Evolutionary conservation across 1,139 yeast species (phyloP), one percentile per base, ranked within the genome.

Genomic region (Magnusiomyces magnusii): DNA sequence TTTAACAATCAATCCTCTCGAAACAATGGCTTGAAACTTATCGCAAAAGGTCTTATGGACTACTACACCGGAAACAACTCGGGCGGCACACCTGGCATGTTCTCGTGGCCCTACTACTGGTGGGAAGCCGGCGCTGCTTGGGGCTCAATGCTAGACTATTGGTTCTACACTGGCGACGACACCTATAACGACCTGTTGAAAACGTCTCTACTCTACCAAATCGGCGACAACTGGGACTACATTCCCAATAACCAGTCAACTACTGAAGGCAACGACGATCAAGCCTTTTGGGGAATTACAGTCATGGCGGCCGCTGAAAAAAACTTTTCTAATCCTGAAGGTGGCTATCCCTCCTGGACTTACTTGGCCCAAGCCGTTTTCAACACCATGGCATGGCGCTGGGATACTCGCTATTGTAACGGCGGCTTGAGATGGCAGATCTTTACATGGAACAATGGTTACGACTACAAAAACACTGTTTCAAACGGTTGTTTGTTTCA

Each of bases 401-500:
- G 98, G 98, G 97, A 92, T 70, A 67, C 72, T 9, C 77, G 69
- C 1, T 68, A 79, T 58, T 92, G 98, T 74, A 81, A 79, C 57
- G 98, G 98, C 62, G 98, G 98, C 1, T 78, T 92, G 63, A 81
- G 97, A 74, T 92, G 98, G 98, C 98, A 92, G 75, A 92, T 92
- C 71, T 92, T 89, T 77, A 82, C 87, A 62, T 92, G 96, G 96
- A 92, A 92, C 72, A 80, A 91, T 9, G 98, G 98, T 64, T 92
- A 91, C 71, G 87, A 88, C 73, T 92, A 92, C 72, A 92, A 92
- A 74, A 92, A 92, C 73, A 78, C 95, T 15, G 95, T 92, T 61
- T 83, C 95, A 21, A 92, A 91, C 70, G 97, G 97, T 19, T 89
- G 96, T 67, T 76, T 92, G 63, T 91, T 92, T 82, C 87, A 89